phyloP scores from a whole-genome alignment of 495 filamentous ascomycete species.

The Penicillium coffeae region DNA sequence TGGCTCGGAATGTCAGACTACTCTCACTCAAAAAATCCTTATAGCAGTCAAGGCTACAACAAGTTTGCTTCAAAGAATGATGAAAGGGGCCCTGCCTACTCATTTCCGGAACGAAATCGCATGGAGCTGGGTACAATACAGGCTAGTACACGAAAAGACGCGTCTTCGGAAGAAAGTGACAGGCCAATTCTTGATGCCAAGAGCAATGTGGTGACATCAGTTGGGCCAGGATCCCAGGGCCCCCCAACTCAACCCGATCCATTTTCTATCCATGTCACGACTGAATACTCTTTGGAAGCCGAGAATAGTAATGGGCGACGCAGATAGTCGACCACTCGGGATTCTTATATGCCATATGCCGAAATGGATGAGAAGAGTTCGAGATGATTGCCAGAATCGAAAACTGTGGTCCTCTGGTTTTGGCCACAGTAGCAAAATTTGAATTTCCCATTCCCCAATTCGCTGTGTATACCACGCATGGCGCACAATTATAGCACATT shows the following conservation, averaged over 20 bases:
- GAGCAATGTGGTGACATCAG: not conserved
- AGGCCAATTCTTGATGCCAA: not conserved
- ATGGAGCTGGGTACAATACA: not conserved
- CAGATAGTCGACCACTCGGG: no score
- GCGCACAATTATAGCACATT: no score
- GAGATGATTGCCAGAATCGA: no score
- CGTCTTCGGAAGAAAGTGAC: conserved; percentile 6
- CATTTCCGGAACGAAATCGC: not conserved
- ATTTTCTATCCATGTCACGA: conserved; percentile 14
- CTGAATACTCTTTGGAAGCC: conserved; percentile 10
- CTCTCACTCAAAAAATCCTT: conserved; percentile 7
- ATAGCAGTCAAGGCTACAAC: conserved; percentile 11
- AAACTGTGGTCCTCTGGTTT: no score
- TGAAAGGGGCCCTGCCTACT: not conserved
- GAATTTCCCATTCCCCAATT: no score
- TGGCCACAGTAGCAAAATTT: no score
- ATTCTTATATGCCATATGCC: no score
- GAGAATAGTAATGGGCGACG: no score
- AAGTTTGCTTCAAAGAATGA: conserved; percentile 7
- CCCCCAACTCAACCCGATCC: no score
- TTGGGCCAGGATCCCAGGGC: no score
- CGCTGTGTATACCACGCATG: no score
- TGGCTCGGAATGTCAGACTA: conserved; percentile 16
- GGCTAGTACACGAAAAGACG: conserved; percentile 2
- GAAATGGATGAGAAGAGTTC: no score